Percentiles rank a stretch among this genome's conserved stretches.
Evolutionary conservation across 345 rosid genomes (phyloP).

Genomic region (Salix arbutifolia): DNA sequence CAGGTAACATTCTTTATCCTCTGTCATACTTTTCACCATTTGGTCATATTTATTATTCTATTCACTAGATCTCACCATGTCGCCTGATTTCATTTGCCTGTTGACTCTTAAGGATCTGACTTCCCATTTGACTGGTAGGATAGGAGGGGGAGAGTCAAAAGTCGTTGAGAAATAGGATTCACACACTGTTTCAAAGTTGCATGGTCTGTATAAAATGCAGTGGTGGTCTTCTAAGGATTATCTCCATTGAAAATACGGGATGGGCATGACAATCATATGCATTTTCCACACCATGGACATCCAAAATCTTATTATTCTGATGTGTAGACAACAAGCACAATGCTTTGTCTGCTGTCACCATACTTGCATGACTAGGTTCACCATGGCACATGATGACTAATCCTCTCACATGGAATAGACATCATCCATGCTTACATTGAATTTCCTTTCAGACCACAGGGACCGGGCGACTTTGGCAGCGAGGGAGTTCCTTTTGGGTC

Average conservation of each 20-base stretch:
- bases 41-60: neutral
- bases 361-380: neutral
- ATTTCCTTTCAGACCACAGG: conserved; percentile 36
- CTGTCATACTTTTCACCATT: neutral
- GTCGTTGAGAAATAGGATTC: neutral
- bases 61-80: neutral
- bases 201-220: neutral
- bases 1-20: conserved; percentile 31
- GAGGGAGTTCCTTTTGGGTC: conserved; percentile 21
- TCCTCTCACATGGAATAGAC: neutral
- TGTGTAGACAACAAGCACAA: neutral
- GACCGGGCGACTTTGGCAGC: conserved; percentile 21
- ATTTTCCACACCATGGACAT: neutral
- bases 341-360: neutral
- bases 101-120: neutral
- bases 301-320: neutral
- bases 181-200: neutral
- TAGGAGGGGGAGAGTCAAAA: neutral
- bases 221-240: neutral
- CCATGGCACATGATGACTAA: neutral
- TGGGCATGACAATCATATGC: neutral
- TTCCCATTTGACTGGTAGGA: neutral
- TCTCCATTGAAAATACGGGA: neutral
- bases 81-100: neutral
- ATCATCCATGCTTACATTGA: neutral